Evolutionary conservation across 2,329 filamentous ascomycete species (phyloP), one percentile per base, ranked within the genome.

Genomic region (Alternaria solani): DNA sequence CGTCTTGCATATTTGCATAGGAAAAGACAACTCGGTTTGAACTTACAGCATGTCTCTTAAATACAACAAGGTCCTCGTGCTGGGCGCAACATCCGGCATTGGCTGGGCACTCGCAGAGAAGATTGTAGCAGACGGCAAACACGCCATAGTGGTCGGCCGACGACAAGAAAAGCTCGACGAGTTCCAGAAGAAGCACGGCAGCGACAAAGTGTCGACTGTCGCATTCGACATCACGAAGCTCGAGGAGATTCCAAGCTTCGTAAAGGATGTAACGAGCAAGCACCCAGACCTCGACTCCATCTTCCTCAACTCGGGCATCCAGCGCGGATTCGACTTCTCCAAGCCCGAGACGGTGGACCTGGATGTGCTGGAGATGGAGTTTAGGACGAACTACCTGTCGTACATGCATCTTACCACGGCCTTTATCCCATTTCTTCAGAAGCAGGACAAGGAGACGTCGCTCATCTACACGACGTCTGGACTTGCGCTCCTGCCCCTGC

Each of bases 221-320:
- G 77, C 77, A 5, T 83, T 86, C 63, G 85, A 87, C 66, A 81
- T 87, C 56, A 83, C 81, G 34, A 72, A 85, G 42, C 75, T 86
- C 5, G 76, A 82, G 9, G 68, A 80, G 42, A 84, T 86, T 23
- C 79, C 82, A 4, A 68, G 74, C 8, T 84, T 84, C 59, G 81
- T 76, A 3, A 70, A 74, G 23, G 75, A 79, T 16, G 70, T 83
- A 38, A 81, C 78, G 20, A 71, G 69, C 30, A 76, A 78, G 54
- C 81, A 86, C 61, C 80, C 83, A 0, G 84, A 85, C 60, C 72
- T 86, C 3, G 84, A 86, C 67, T 82, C 80, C 58, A 71, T 86
- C n/a, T 78, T 86, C 58, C 69, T 86, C 49, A 86, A 86, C 72
- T 81, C 82, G 1, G 84, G 84, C n/a, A 82, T 86, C 32, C 84